Percentiles rank a stretch among this genome's conserved stretches.
Conservation (phyloP, 106 monocot genomes). For the Hemerocallis citrina region DNA sequence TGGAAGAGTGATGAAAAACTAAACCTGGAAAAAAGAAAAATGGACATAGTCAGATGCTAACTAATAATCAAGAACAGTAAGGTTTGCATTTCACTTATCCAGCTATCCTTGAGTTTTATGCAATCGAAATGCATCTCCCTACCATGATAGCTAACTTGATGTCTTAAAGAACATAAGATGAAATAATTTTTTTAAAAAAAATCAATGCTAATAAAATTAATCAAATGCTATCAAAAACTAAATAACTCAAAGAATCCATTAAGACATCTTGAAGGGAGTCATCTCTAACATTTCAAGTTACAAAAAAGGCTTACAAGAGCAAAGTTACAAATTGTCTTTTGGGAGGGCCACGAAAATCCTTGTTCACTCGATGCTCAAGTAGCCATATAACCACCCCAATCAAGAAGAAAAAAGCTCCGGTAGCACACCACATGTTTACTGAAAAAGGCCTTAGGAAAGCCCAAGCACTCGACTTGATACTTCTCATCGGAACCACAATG, state of each 20-base stretch:
- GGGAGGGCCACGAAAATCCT: conserved; percentile 58
- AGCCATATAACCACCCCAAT: conserved; percentile 64
- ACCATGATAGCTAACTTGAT: no score
- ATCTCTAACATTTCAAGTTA: no score
- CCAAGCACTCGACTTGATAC: conserved; percentile 43
- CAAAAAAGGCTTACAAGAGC: conserved; percentile 29
- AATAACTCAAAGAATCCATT: background rate
- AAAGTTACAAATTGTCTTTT: conserved; percentile 40
- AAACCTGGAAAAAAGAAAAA: conserved; percentile 33
- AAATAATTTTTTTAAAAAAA: no score
- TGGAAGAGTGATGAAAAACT: conserved; percentile 65
- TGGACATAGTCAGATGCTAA: conserved; percentile 2
- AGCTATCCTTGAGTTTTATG: no score
- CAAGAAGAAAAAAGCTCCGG: conserved; percentile 47
- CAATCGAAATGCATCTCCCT: no score
- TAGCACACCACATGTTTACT: conserved; percentile 48
- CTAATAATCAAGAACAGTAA: no score
- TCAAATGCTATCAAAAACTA: no score
- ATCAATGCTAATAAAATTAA: no score
- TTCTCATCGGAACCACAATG: conserved; percentile 31
- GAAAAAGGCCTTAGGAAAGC: conserved; percentile 67
- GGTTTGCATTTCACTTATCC: no score
- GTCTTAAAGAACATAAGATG: no score
- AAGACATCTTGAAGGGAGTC: no score
- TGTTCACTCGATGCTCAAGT: conserved; percentile 63